Percentiles rank a stretch among this genome's conserved stretches.
These are phyloP conservation scores for Pezicula neosporulosa DNA, from an alignment of 2,329 filamentous ascomycete species.

Conservation along the genomic window DNA sequence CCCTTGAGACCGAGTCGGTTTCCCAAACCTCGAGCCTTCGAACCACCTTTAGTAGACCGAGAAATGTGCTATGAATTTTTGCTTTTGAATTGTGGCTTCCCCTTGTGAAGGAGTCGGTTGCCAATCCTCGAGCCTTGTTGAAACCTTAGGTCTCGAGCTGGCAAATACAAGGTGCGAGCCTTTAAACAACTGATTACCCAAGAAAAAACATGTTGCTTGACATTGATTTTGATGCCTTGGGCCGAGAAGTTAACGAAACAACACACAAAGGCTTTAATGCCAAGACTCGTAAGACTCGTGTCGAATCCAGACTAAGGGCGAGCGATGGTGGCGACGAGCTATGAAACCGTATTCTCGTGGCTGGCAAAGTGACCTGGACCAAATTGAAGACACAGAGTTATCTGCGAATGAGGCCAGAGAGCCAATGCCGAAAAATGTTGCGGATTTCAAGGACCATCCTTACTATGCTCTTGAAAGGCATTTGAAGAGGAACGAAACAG, in stretches of 20 bases:
- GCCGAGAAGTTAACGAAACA: too few species aligned
- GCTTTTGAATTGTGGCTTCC: slow-evolving; percentile 85
- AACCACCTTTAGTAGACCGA: slow-evolving; percentile 76
- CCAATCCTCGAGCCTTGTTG: too few species aligned
- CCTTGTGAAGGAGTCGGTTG: too few species aligned
- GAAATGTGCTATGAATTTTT: slow-evolving; percentile 80
- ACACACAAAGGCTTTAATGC: slow-evolving; percentile 88
- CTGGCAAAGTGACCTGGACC: slow-evolving; percentile 62
- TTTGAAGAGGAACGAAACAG: slow-evolving; percentile 75
- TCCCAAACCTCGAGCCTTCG: slow-evolving; percentile 73
- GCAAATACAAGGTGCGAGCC: too few species aligned
- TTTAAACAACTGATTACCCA: too few species aligned
- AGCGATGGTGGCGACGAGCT: slow-evolving; percentile 50
- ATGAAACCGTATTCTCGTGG: slow-evolving; percentile 45
- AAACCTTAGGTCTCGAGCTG: too few species aligned
- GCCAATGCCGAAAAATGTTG: slow-evolving; percentile 79
- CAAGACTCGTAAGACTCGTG: slow-evolving; percentile 78
- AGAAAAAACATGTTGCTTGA: too few species aligned
- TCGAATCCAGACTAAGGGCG: slow-evolving; percentile 58
- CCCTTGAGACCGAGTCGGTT: slow-evolving; percentile 76
- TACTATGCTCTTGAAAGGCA: slow-evolving; percentile 83
- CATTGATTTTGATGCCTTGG: too few species aligned
- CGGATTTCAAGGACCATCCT: slow-evolving; percentile 85
- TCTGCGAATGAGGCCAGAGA: slow-evolving; percentile 69
- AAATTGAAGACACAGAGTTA: slow-evolving; percentile 79